Conservation (phyloP, 306 rosid genomes). For the Hippophae gyantsensis region DNA sequence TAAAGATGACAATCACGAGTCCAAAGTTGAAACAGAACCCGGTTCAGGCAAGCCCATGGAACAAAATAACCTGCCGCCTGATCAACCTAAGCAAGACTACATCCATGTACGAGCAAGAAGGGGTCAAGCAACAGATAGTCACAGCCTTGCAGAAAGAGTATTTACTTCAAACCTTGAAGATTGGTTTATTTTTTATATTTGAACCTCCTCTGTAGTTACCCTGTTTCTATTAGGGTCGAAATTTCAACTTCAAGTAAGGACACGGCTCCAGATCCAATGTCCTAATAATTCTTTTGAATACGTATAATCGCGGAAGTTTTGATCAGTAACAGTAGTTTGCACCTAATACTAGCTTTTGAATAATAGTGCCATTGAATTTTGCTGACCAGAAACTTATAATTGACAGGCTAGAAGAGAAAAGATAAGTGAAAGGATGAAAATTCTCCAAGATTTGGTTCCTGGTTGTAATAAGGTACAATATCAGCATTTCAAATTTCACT, state of each 20-base stretch:
- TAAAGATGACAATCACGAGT: slow-evolving; percentile 37
- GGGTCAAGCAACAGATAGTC: slow-evolving; percentile 97
- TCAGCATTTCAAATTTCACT: slow-evolving; percentile 9
- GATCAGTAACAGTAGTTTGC: slow-evolving; percentile 8
- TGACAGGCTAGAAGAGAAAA: slow-evolving; percentile 94
- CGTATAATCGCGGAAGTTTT: no score
- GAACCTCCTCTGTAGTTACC: not conserved
- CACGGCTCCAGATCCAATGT: not conserved
- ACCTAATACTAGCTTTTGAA: slow-evolving; percentile 10
- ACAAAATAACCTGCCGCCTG: slow-evolving; percentile 35
- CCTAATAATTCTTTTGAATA: not conserved
- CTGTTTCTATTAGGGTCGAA: not conserved
- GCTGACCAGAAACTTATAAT: slow-evolving; percentile 23
- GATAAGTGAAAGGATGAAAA: slow-evolving; percentile 91
- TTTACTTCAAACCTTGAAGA: slow-evolving; percentile 11
- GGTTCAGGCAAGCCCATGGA: slow-evolving; percentile 73
- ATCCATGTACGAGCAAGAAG: slow-evolving; percentile 92
- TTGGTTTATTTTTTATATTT: not conserved
- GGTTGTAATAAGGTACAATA: slow-evolving; percentile 82
- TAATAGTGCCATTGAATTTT: slow-evolving; percentile 7
- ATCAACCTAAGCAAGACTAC: slow-evolving; percentile 75
- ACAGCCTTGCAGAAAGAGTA: slow-evolving; percentile 92
- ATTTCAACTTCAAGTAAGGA: not conserved
- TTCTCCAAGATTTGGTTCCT: slow-evolving; percentile 89
- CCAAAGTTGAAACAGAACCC: slow-evolving; percentile 47